These are phyloP conservation scores for Cordyceps militaris DNA, from an alignment of 2,329 filamentous ascomycete genomes.

Conservation along the genomic window DNA sequence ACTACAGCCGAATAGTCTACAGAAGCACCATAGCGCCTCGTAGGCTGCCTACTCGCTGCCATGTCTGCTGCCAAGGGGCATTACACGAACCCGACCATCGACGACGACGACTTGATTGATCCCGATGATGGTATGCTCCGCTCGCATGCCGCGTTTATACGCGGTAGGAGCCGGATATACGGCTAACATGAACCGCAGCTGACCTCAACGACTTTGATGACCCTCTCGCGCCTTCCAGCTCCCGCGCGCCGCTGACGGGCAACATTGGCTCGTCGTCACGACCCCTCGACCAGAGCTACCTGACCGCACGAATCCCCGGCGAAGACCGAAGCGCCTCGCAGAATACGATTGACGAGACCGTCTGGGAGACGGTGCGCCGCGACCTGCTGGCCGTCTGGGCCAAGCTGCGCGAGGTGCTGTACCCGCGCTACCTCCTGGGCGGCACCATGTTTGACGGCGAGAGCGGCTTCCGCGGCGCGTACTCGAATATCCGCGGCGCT, in stretches of 20 bases:
- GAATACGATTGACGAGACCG: constrained; percentile 93
- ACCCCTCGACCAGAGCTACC: constrained; percentile 65
- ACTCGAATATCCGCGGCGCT: constrained; percentile 52
- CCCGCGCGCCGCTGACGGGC: constrained; percentile 74
- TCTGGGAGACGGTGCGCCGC: constrained; percentile 93
- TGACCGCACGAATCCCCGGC: constrained; percentile 83
- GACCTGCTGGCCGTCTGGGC: constrained; percentile 92
- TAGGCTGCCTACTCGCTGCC: constrained; percentile 20
- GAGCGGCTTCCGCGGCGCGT: constrained; percentile 51
- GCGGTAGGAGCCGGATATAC: not conserved
- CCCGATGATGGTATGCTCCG: constrained; percentile 63
- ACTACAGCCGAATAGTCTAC: not conserved
- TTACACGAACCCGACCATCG: constrained; percentile 53
- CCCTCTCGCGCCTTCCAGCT: constrained; percentile 61
- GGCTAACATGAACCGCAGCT: constrained; percentile 40
- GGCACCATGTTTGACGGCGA: constrained; percentile 56
- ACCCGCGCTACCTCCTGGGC: constrained; percentile 84
- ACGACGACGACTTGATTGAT: constrained; percentile 68
- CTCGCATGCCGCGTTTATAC: not conserved
- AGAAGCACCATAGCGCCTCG: not conserved
- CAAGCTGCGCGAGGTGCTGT: constrained; percentile 96
- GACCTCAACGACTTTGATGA: constrained; percentile 92
- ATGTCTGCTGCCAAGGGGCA: constrained; percentile 44
- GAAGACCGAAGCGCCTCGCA: constrained; percentile 84
- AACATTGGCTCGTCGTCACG: constrained; percentile 64